Evolutionary conservation across 2,329 filamentous ascomycete genomes (phyloP), one percentile per base, ranked within the genome.

Genomic region (Penicillium sp.): DNA sequence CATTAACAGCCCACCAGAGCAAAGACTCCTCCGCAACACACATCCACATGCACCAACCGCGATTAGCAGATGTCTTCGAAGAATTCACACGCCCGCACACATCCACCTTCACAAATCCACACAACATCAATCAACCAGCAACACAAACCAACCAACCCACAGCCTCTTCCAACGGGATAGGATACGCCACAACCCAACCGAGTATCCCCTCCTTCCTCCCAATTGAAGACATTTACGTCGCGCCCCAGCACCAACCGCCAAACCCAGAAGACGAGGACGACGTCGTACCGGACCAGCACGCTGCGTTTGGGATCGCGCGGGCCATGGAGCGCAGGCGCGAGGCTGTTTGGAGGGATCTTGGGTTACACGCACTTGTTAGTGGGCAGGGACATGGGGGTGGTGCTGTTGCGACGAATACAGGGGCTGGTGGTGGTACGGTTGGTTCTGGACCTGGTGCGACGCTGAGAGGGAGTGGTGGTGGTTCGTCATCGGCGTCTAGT

Each of bases 191-290:
- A 1, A 64, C 68, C 1, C 61, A 63, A 5, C 56, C 73, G 2
- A 66, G 66, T 7, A 64, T 74, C 43, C 71, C 73, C 2, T 74
- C 72, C 4, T 77, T 72, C 64, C 67, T 80, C 7, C 77, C 78
- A n/a, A 71, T 78, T 48, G 84, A 87, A 65, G 81, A 84, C 40
- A 85, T 87, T 64, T 79, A 82, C 60, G 78, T 87, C 2, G 74
- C 80, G 6, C 78, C 80, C 13, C 80, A 86, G 51, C 79, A 84
- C 51, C 82, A 86, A 62, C 84, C 84, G 0, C 68, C 84, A 12
- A 86, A 87, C 55, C 84, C 84, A 0, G 84, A 87, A 64, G 84
- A 87, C 56, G 84, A 87, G 66, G 84, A 87, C 55, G 84, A 86
- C 58, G 81, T 87, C 2, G 84, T 87, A 12, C 84, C 84, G 0